A percentile compares a stretch with the other conserved stretches of the same genome.
phyloP scores from a whole-genome alignment of 371 early-diverging fungal genomes.

The Mortierella sp. region DNA sequence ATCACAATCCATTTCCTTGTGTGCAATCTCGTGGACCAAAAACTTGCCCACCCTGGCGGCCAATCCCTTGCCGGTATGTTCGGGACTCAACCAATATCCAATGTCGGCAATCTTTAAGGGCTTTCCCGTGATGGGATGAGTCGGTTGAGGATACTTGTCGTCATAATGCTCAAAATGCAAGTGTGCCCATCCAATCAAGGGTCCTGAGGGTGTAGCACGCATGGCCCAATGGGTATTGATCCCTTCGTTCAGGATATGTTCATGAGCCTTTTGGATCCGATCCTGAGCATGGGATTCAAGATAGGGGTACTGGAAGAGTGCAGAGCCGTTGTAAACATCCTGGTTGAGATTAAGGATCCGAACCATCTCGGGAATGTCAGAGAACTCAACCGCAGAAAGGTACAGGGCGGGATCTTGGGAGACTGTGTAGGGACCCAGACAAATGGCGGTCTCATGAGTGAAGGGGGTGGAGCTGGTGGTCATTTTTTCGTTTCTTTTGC shows the following conservation, averaged over 20 bases:
- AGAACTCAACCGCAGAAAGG: conserved; percentile 28
- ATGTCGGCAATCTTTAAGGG: conserved; percentile 26
- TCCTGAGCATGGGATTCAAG: conserved; percentile 38
- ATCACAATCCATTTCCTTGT: conserved; percentile 33
- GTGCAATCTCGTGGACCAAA: conserved; percentile 25
- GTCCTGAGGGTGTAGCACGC: conserved; percentile 13
- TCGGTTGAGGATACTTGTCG: conserved; percentile 8
- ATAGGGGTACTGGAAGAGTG: conserved; percentile 32
- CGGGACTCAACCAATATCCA: conserved; percentile 47
- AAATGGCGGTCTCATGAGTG: conserved; percentile 20
- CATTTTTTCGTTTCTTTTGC: conserved; percentile 2
- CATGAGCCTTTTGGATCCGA: conserved; percentile 24
- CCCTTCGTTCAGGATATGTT: conserved; percentile 6
- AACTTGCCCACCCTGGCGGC: conserved; percentile 23
- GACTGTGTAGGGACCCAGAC: conserved; percentile 29
- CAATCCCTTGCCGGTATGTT: conserved; percentile 28
- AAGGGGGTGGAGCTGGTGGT: background rate
- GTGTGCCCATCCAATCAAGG: conserved; percentile 42
- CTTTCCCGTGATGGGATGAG: conserved; percentile 18
- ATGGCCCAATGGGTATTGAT: conserved; percentile 39
- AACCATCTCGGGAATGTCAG: conserved; percentile 40
- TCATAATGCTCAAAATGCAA: conserved; percentile 31
- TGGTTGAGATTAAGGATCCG: conserved; percentile 42
- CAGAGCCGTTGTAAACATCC: conserved; percentile 40
- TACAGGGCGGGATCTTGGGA: conserved; percentile 12